Evolutionary conservation across 345 rosid genomes (phyloP).

Genomic region (Eucalyptus erythrocorys): DNA sequence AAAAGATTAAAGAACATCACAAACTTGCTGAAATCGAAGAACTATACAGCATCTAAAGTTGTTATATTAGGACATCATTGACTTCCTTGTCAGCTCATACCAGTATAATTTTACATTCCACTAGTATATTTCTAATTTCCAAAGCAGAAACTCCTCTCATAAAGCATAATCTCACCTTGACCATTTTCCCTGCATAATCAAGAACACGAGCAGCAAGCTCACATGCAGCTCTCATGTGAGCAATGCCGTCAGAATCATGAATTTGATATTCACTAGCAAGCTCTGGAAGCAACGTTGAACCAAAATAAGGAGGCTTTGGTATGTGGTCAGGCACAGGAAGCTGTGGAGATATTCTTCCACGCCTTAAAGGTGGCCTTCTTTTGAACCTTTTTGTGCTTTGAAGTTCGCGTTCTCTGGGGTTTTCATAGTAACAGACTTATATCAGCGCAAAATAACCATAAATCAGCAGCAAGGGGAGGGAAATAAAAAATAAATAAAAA

Average conservation of each 20-base stretch:
- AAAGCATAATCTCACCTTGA: slow-evolving; percentile 37
- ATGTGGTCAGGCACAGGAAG: slow-evolving; percentile 78
- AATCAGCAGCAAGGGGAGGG: neutral
- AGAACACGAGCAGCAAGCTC: slow-evolving; percentile 92
- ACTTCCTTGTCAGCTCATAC: neutral
- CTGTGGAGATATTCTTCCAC: slow-evolving; percentile 73
- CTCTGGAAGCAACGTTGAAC: slow-evolving; percentile 23
- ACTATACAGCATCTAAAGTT: neutral
- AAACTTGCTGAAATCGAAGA: neutral
- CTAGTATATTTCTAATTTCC: neutral
- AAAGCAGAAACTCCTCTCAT: neutral
- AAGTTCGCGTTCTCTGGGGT: slow-evolving; percentile 46
- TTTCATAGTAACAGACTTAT: neutral
- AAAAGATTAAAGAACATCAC: neutral
- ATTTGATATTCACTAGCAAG: slow-evolving; percentile 46
- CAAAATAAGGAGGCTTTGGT: slow-evolving; percentile 68
- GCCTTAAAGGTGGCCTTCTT: slow-evolving; percentile 54
- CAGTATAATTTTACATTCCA: neutral
- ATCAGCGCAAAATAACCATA: neutral
- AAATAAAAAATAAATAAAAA: neutral
- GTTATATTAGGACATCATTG: neutral
- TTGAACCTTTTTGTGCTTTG: slow-evolving; percentile 18
- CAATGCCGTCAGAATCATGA: slow-evolving; percentile 66
- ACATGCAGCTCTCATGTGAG: slow-evolving; percentile 72
- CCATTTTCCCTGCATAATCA: slow-evolving; percentile 66